Evolutionary conservation across 352 stramenopile genomes (phyloP).

Genomic region (Blastocystis sp.): DNA sequence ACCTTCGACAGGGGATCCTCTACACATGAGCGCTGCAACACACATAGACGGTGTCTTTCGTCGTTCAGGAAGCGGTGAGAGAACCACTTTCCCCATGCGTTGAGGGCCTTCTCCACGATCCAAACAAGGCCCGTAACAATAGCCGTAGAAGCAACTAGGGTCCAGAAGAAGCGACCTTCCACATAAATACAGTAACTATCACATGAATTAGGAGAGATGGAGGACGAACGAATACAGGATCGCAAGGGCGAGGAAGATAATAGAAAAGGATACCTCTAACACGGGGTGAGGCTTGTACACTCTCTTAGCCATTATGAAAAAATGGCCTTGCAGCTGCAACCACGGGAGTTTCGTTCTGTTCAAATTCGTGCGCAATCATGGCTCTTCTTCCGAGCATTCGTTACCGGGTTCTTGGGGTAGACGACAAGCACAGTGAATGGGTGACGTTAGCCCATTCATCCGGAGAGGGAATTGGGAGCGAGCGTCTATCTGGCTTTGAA

Average conservation of each 20-base stretch:
- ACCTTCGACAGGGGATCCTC: slow-evolving; percentile 66
- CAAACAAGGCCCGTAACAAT: slow-evolving; percentile 17
- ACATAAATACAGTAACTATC: slow-evolving; percentile 18
- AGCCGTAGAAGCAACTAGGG: neutral
- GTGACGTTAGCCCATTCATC: neutral
- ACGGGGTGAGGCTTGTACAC: slow-evolving; percentile 44
- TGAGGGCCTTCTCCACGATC: neutral
- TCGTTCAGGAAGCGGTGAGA: slow-evolving; percentile 36
- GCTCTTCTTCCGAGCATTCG: neutral
- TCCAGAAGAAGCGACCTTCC: slow-evolving; percentile 37
- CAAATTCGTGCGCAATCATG: neutral
- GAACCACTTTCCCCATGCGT: neutral
- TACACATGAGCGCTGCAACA: neutral
- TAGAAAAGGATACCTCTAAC: slow-evolving; percentile 20
- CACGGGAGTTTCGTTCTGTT: slow-evolving; percentile 9
- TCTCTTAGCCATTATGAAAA: slow-evolving; percentile 52
- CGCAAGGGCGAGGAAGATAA: slow-evolving; percentile 17
- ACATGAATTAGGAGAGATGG: neutral
- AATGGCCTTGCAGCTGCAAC: neutral
- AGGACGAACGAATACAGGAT: neutral
- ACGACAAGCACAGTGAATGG: slow-evolving; percentile 4
- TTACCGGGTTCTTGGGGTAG: slow-evolving; percentile 2
- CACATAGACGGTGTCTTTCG: slow-evolving; percentile 5
- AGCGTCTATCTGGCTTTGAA: slow-evolving; percentile 18
- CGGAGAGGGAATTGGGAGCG: neutral